Conservation (phyloP, 140 eudicot genomes). For the Anethum foeniculum region DNA sequence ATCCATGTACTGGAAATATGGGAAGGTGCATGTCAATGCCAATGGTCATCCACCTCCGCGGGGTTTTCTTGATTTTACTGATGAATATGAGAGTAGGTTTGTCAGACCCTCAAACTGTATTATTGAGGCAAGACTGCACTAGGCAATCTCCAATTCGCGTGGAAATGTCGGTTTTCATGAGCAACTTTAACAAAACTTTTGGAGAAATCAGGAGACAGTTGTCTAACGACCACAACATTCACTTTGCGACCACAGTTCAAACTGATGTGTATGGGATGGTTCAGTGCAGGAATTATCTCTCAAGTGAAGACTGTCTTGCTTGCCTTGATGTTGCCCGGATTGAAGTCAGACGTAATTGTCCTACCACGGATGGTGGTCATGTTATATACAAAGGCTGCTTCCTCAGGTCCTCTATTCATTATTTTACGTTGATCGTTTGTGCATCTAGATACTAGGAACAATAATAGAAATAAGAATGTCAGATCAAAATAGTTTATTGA, state of each 20-base stretch:
- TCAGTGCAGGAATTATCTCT: slow-evolving; percentile 4
- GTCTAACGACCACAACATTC: not conserved
- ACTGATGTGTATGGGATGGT: slow-evolving; percentile 3
- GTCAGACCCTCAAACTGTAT: not conserved
- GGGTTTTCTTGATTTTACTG: not conserved
- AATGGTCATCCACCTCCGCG: not conserved
- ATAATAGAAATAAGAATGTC: not conserved
- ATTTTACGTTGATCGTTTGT: not conserved
- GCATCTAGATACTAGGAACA: not conserved
- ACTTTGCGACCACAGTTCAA: not conserved
- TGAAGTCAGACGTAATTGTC: not conserved
- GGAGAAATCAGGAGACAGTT: not conserved
- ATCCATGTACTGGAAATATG: not conserved
- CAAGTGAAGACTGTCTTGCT: slow-evolving; percentile 5
- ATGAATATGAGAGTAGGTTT: not conserved
- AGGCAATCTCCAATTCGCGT: not conserved
- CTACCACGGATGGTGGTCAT: not conserved
- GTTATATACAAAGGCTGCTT: slow-evolving; percentile 3
- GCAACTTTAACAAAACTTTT: not conserved
- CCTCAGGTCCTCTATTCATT: not conserved
- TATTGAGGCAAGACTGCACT: not conserved
- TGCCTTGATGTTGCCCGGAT: not conserved
- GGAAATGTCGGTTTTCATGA: not conserved
- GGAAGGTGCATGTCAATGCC: not conserved
- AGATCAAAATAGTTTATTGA: not conserved